These are phyloP conservation scores for Fusarium vanettenii DNA, from an alignment of 2,329 filamentous ascomycete genomes.

Conservation along the genomic window DNA sequence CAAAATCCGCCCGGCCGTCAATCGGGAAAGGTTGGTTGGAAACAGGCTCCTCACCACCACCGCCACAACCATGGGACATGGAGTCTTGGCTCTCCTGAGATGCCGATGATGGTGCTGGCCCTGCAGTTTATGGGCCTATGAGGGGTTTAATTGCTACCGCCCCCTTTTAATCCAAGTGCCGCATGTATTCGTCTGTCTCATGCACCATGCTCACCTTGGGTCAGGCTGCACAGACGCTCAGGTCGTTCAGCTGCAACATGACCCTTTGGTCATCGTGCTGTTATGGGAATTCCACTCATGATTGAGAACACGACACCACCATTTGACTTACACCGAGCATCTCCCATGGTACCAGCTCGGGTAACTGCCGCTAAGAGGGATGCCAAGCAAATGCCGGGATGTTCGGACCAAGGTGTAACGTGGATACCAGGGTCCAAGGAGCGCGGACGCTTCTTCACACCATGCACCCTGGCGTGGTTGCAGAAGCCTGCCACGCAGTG, in stretches of 20 bases:
- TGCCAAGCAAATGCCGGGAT: conserved; percentile 35
- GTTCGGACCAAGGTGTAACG: conserved; percentile 40
- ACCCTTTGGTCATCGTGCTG: neutral
- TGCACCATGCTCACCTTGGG: neutral
- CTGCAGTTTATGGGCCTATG: conserved; percentile 21
- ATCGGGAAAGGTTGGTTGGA: conserved; percentile 14
- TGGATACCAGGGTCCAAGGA: conserved; percentile 33
- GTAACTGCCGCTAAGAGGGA: conserved; percentile 32
- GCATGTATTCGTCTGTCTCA: neutral
- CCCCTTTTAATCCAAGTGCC: conserved; percentile 30
- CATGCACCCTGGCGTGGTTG: conserved; percentile 15
- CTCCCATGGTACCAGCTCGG: conserved; percentile 10
- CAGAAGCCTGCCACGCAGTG: conserved; percentile 14
- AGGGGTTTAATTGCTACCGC: conserved; percentile 25
- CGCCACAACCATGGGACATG: conserved; percentile 25
- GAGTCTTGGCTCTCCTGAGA: conserved; percentile 32
- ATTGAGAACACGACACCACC: conserved; percentile 8
- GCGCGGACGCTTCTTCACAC: conserved; percentile 1
- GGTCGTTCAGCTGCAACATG: neutral
- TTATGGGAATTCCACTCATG: neutral
- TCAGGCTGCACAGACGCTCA: neutral
- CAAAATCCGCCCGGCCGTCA: conserved; percentile 3
- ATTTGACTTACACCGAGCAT: conserved; percentile 27
- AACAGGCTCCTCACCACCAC: conserved; percentile 10
- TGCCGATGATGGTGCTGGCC: conserved; percentile 23